These are phyloP conservation scores for Teunomyces panamensis DNA, from an alignment of 805 yeast genomes.

Conservation along the genomic window DNA sequence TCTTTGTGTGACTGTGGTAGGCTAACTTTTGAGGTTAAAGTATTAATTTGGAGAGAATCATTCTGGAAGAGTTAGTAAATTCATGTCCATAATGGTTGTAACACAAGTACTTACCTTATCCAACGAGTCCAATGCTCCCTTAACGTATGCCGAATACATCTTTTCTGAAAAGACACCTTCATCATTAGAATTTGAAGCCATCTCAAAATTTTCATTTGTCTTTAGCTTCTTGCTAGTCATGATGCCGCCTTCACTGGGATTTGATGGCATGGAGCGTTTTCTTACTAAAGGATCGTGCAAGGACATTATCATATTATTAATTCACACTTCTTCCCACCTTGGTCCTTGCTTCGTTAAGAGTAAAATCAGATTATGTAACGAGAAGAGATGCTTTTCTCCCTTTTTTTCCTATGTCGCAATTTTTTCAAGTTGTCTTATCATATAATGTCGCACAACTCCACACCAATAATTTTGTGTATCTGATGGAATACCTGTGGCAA, in stretches of 20 bases:
- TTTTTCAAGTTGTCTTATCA: constrained; percentile 5
- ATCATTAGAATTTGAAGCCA: constrained; percentile 5
- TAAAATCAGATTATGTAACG: constrained; percentile 1
- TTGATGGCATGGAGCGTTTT: constrained; percentile 21
- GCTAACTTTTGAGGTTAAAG: constrained; percentile 57
- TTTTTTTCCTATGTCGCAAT: constrained; percentile 5
- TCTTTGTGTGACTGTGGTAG: constrained; percentile 53
- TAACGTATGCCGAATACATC: constrained; percentile 48
- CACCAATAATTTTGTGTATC: not conserved
- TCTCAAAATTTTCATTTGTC: constrained; percentile 11
- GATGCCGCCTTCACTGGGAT: constrained; percentile 10
- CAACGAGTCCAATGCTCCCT: constrained; percentile 66
- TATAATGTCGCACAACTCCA: constrained; percentile 2
- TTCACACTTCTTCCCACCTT: constrained; percentile 1
- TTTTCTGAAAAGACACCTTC: constrained; percentile 29
- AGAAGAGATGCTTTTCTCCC: constrained; percentile 9
- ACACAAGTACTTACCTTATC: constrained; percentile 44
- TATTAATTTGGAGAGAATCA: constrained; percentile 55
- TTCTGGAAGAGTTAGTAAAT: constrained; percentile 15
- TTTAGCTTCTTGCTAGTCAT: constrained; percentile 17
- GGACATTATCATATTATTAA: constrained; percentile 32
- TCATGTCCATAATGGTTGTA: no score
- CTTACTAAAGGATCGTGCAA: constrained; percentile 35
- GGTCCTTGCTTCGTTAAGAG: constrained; percentile 5
- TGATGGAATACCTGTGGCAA: not conserved